Base-by-base conservation (phyloP, 2,329 filamentous ascomycete genomes). In the Nemania serpens region DNA sequence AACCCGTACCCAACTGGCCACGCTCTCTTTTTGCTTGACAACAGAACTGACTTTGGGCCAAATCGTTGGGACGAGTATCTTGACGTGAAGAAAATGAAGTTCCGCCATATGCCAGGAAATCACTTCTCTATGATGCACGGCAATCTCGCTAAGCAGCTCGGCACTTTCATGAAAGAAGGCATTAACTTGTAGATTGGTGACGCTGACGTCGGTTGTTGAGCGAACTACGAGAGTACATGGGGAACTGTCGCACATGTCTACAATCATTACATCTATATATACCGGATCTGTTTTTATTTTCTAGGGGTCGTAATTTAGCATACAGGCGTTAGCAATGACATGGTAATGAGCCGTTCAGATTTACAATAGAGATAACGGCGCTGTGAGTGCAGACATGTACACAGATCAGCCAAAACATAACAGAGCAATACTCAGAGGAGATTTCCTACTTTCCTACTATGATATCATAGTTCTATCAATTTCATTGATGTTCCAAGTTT, bases 121-220 rank as follows among this genome's bases (percentile, higher is more conserved):
- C 88, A 91, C 76, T 91, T 91, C 76, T 86, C 82, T 18, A 91
- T 91, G 88, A 91, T 91, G 87, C 86, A 88, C 73, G 86, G 85
- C 63, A 72, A 79, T 3, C 55, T 75, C 2, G 73, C 73, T 12
- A 72, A 73, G 61, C 65, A 70, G 36, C 64, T 75, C 3, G 73
- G 72, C 10, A 58, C 58, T 10, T 75, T 74, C 57, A 61, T 75
- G 65, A 72, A 70, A 49, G 69, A 74, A 22, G 72, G 70, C 5
- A 72, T 75, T 13, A 62, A 70, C 55, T 36, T 65, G 56, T 73
- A 69, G 47, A 34, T 34, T 17, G 22, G 11, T 20, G 10, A n/a
- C 9, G n/a, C 17, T 33, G 22, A 20, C 22, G 15, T 22, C 11
- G 43, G n/a, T 48, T 50, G 58, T 53, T 43, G 3, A 37, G 46